Percentiles rank a stretch among this genome's conserved stretches.
Conservation (phyloP, 2,329 filamentous ascomycete genomes). For the Fusarium coffeatum region DNA sequence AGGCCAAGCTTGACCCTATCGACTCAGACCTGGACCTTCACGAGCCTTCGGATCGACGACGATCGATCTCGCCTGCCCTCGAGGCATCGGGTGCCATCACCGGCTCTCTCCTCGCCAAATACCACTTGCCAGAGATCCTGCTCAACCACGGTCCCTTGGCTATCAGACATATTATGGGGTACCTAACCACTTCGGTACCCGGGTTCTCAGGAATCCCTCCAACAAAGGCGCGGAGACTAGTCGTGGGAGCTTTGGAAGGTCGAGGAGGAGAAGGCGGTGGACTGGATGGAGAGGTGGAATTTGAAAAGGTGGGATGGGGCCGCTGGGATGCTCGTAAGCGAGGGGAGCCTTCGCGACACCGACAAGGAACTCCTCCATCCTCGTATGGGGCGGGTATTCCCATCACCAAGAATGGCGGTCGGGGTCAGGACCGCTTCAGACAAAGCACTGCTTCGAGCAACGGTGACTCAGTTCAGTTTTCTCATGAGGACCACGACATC, state of each 20-base stretch:
- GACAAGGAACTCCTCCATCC: conserved; percentile 55
- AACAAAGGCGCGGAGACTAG: conserved; percentile 88
- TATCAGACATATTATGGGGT: conserved; percentile 95
- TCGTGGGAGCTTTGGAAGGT: conserved; percentile 91
- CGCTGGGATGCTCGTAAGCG: conserved; percentile 88
- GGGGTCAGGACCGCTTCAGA: conserved; percentile 61
- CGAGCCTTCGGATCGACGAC: conserved; percentile 59
- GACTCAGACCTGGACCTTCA: conserved; percentile 91
- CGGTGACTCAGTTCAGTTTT: conserved; percentile 79
- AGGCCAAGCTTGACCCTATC: conserved; percentile 70
- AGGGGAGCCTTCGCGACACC: conserved; percentile 67
- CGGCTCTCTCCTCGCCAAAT: conserved; percentile 83
- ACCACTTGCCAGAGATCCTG: conserved; percentile 91
- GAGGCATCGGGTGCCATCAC: conserved; percentile 88
- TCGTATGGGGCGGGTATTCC: conserved; percentile 66
- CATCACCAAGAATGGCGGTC: conserved; percentile 61
- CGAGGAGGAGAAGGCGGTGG: conserved; percentile 73
- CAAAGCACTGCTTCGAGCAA: conserved; percentile 68
- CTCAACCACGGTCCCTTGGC: conserved; percentile 89
- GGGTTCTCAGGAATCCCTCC: conserved; percentile 91
- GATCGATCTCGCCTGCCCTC: conserved; percentile 61
- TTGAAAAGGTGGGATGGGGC: conserved; percentile 97
- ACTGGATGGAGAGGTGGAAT: conserved; percentile 78
- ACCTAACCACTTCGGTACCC: conserved; percentile 91
- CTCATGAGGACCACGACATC: conserved; percentile 72